These are phyloP conservation scores for Yamadazyma sp. DNA, from an alignment of 1,139 yeast species.

Conservation along the genomic window DNA sequence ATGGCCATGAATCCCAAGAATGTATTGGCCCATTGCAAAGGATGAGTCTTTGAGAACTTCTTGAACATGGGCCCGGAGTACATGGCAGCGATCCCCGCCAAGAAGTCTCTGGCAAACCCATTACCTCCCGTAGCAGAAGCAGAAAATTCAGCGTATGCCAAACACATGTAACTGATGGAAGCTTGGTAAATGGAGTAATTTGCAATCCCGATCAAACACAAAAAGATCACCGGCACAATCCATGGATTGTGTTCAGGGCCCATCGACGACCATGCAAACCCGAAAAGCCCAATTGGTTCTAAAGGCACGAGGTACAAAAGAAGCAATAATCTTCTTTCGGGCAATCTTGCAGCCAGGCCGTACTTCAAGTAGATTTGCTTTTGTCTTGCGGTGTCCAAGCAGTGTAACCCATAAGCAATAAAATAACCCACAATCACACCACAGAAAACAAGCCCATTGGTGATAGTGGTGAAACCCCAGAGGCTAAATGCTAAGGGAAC, in stretches of 20 bases:
- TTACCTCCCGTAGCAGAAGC: constrained; percentile 44
- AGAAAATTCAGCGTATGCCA: constrained; percentile 40
- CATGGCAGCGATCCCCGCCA: constrained; percentile 38
- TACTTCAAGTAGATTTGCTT: constrained; percentile 15
- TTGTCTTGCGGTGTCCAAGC: constrained; percentile 29
- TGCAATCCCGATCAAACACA: constrained; percentile 33
- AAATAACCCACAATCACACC: constrained; percentile 33
- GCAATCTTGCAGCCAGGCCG: constrained; percentile 25
- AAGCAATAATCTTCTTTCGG: constrained; percentile 26
- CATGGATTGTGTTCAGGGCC: constrained; percentile 32
- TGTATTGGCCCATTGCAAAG: constrained; percentile 36
- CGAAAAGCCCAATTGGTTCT: constrained; percentile 36
- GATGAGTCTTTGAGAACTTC: constrained; percentile 25
- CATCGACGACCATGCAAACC: constrained; percentile 39
- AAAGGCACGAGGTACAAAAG: constrained; percentile 29
- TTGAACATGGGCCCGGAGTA: constrained; percentile 34
- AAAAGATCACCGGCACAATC: constrained; percentile 38
- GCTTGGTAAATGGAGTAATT: constrained; percentile 38
- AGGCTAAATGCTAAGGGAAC: constrained; percentile 29
- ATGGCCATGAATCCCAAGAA: constrained; percentile 33
- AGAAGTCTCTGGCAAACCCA: constrained; percentile 39
- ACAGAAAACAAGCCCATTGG: constrained; percentile 29
- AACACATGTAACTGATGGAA: constrained; percentile 39
- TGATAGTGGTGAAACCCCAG: constrained; percentile 26
- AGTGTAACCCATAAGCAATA: constrained; percentile 24